Percentiles rank a stretch among this genome's conserved stretches.
Evolutionary conservation across 495 filamentous ascomycete genomes (phyloP).

Genomic region (Tuber microsphaerosporum): DNA sequence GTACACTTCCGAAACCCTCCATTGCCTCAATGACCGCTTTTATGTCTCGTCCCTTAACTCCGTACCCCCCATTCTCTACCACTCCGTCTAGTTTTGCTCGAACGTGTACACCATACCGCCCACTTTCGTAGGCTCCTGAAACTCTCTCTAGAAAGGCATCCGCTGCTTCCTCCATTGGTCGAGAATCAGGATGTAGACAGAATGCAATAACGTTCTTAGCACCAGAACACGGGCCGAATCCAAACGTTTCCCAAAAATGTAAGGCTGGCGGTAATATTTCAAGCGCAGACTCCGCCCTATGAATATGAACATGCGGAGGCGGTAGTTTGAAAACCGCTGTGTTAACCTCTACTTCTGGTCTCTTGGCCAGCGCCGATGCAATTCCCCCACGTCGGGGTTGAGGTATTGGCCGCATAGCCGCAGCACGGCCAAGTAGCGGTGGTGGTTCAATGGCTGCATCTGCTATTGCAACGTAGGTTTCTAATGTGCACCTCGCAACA

Average conservation of each 20-base stretch:
- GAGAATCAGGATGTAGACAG: constrained; percentile 65
- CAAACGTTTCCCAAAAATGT: constrained; percentile 84
- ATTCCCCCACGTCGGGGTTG: constrained; percentile 25
- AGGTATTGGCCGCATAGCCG: constrained; percentile 28
- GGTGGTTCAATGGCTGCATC: constrained; percentile 37
- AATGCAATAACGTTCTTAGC: constrained; percentile 70
- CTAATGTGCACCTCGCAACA: constrained; percentile 37
- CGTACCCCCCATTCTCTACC: constrained; percentile 49
- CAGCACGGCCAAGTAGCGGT: constrained; percentile 29
- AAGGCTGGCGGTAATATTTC: constrained; percentile 74
- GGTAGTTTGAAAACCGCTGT: constrained; percentile 44
- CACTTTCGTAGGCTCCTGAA: constrained; percentile 66
- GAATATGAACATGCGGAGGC: constrained; percentile 68
- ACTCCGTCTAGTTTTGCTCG: constrained; percentile 50
- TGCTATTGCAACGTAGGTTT: constrained; percentile 35
- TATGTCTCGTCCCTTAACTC: constrained; percentile 34
- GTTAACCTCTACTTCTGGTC: constrained; percentile 12
- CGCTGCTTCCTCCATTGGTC: constrained; percentile 54
- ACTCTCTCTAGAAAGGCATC: constrained; percentile 65
- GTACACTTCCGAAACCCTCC: constrained; percentile 42
- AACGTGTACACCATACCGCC: constrained; percentile 66
- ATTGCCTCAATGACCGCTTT: constrained; percentile 41
- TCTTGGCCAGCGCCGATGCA: constrained; percentile 21
- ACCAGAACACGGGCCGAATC: constrained; percentile 69
- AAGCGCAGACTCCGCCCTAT: constrained; percentile 63